Evolutionary conservation across 768 basidiomycete genomes (phyloP).

Genomic region (Auriculariales sp.): DNA sequence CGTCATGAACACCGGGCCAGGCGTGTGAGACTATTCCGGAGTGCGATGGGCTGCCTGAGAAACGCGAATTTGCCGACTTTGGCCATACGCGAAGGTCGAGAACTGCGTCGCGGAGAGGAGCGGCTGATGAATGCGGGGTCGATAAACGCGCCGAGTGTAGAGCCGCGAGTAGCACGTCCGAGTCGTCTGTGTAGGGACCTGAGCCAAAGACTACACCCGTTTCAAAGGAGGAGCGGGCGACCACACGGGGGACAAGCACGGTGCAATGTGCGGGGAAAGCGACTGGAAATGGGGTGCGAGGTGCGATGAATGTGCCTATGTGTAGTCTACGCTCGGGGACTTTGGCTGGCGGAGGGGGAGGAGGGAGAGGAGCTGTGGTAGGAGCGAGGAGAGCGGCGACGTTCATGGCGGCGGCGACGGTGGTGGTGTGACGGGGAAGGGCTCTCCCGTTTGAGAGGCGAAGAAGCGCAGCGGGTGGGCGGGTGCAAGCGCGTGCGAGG

Average conservation of each 20-base stretch:
- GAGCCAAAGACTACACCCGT: background rate
- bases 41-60: too few relatives aligned
- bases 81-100: background rate
- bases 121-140: background rate
- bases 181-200: conserved; percentile 6
- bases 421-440: too few relatives aligned
- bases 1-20: background rate
- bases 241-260: background rate
- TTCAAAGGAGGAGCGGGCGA: conserved; percentile 1
- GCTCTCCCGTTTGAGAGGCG: too few relatives aligned
- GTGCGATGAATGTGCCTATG: conserved; percentile 1
- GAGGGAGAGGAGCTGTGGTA: background rate
- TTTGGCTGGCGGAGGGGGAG: background rate
- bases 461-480: too few relatives aligned
- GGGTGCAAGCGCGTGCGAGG: too few relatives aligned
- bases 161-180: conserved; percentile 6
- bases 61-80: too few relatives aligned
- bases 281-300: conserved; percentile 2
- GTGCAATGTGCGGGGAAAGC: background rate
- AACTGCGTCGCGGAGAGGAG: background rate
- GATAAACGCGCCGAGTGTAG: conserved; percentile 2
- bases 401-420: background rate
- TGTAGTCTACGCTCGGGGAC: background rate
- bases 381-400: conserved; percentile 1
- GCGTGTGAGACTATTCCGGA: too few relatives aligned